Evolutionary conservation across 805 yeast species (phyloP), one percentile per base, ranked within the genome.

Genomic region (Saccharomycopsis sp.): DNA sequence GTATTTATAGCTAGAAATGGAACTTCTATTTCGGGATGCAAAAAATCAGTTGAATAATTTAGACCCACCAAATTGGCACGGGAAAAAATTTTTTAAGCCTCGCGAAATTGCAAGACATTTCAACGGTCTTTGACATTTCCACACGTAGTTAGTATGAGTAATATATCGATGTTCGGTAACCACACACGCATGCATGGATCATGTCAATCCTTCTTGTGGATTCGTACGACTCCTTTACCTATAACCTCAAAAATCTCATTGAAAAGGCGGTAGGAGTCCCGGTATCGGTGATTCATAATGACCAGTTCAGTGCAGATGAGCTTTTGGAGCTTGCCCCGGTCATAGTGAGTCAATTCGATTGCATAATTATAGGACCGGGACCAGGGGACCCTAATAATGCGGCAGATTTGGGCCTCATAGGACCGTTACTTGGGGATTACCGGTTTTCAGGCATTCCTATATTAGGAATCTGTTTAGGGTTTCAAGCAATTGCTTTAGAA

Each of bases 161-260:
- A 29, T 29, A 29, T 5, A 7, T 5, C 5, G 38, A 29, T 5
- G 38, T 7, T 5, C 12, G 12, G 5, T 12, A 12, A 29, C 38
- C 5, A 29, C 5, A 29, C 38, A 29, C 38, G 12, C 12, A 5
- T 7, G 12, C 3, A 19, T 29, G n/a, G 34, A 38, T n/a, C 38
- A 78, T 78, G 82, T 62, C 79, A 0, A 79, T 89, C 56, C 80
- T 90, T 9, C 78, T 90, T 52, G 81, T 94, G 14, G 99, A 94
- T 70, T 92, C 97, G 1, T 92, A 94, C 69, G 99, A 94, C 70
- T 93, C 98, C 1, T 94, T 93, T 76, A 87, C 97, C 2, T 88
- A 81, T 72, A 94, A 94, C 69, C 78, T 94, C 54, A 80, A 81
- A 44, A 77, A 79, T 54, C 78, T 93, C 20, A 70, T 92, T 23